A percentile compares a stretch with the other conserved stretches of the same genome.
These are phyloP conservation scores for Schizochytrium sp. DNA, from an alignment of 108 stramenopile species.

Conservation along the genomic window DNA sequence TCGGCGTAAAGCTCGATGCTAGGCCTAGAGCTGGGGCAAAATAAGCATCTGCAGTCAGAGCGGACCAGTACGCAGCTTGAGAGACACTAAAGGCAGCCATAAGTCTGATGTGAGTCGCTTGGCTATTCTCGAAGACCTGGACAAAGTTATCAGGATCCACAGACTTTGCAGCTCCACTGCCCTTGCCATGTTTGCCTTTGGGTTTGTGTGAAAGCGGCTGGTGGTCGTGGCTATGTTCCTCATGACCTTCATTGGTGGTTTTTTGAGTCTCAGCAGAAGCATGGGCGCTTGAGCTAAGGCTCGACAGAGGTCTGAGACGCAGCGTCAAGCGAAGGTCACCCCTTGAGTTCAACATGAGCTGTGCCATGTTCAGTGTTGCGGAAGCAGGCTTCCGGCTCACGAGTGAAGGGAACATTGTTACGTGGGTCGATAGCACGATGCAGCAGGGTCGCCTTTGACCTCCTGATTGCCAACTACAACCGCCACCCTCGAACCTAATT, in stretches of 20 bases:
- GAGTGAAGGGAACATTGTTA: too few relatives aligned
- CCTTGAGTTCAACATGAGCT: too few relatives aligned
- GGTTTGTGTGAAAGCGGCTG: neutral
- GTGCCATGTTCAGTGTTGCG: too few relatives aligned
- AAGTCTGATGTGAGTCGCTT: neutral
- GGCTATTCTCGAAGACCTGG: constrained; percentile 2
- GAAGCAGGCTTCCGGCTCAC: too few relatives aligned
- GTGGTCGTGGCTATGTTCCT: too few relatives aligned
- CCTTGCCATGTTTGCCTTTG: neutral
- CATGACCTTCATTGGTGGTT: too few relatives aligned
- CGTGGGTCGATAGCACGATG: neutral
- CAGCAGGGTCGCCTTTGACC: constrained; percentile 3
- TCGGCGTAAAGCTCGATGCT: neutral
- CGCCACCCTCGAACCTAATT: too few relatives aligned
- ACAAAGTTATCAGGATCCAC: neutral
- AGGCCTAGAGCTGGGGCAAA: neutral
- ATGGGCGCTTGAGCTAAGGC: too few relatives aligned
- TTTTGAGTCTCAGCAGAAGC: too few relatives aligned
- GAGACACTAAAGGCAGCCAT: constrained; percentile 22
- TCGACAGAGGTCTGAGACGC: too few relatives aligned
- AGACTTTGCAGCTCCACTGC: neutral
- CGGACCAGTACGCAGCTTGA: constrained; percentile 37
- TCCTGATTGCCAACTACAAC: neutral
- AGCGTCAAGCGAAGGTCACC: too few relatives aligned
- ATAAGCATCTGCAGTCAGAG: neutral